phyloP scores from a whole-genome alignment of 148 eudicot species.

The Amaranthus hypochondriacus region DNA sequence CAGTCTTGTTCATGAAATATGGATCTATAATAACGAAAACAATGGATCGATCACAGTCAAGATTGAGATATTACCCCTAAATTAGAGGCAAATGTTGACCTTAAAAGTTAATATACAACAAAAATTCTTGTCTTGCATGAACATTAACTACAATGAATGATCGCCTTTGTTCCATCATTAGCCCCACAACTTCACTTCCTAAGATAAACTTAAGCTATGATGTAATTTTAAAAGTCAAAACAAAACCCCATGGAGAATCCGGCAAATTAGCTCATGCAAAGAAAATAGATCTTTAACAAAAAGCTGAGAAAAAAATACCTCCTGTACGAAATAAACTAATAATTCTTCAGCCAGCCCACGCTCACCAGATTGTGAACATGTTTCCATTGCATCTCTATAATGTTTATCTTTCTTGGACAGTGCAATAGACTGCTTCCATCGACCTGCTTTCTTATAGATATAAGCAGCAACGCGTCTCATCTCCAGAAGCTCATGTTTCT shows the following conservation, averaged over 20 bases:
- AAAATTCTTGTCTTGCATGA: not conserved
- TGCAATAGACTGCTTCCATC: conserved; percentile 98
- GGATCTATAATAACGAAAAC: no score
- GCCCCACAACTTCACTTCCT: not conserved
- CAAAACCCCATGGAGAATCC: not conserved
- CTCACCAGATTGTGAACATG: conserved; percentile 96
- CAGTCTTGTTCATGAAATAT: not conserved
- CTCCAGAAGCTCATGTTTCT: conserved; percentile 97
- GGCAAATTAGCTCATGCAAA: not conserved
- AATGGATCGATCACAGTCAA: no score
- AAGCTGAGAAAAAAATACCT: conserved; percentile 37
- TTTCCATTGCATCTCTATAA: conserved; percentile 98
- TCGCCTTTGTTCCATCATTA: no score
- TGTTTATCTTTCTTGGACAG: conserved; percentile 93
- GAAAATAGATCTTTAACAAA: not conserved
- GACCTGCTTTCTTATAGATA: conserved; percentile 92
- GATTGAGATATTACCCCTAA: no score
- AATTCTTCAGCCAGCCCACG: conserved; percentile 96
- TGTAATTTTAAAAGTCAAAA: not conserved
- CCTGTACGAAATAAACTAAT: conserved; percentile 87
- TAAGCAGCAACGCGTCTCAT: conserved; percentile 99
- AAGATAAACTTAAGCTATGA: not conserved
- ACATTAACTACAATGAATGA: not conserved
- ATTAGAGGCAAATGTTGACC: no score
- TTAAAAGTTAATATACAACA: not conserved